Evolutionary conservation across 2,329 filamentous ascomycete species (phyloP), one percentile per base, ranked within the genome.

Genomic region (Fusarium sp.): DNA sequence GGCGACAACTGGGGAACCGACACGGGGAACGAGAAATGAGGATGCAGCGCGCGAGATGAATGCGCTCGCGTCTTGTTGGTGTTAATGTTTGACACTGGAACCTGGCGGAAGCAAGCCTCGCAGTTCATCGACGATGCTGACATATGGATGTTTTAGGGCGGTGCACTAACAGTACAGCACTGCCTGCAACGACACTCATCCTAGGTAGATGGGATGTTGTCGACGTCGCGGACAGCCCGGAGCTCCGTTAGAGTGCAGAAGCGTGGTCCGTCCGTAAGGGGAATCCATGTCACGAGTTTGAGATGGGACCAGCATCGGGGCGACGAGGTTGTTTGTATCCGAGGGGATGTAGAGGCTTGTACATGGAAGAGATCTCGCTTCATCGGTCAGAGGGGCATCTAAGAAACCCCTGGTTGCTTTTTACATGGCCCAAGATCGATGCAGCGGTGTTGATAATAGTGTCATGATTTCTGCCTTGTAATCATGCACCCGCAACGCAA

Each of bases 201-300:
- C 72, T 59, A 73, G 66, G 59, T 43, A 37, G 65, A 77, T 76
- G 66, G 73, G 68, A 76, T 67, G 73, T 77, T 76, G 73, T 65
- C 73, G 60, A 68, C 67, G 73, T 67, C 64, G 71, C 74, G 71
- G 72, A 41, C 73, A 68, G 57, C 64, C 63, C 64, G 63, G 67
- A 67, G 67, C 71, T 70, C 75, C 73, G 67, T 77, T 67, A 54
- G 64, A 73, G 56, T 76, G 71, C 76, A 78, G 76, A 72, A 70
- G 68, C 71, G 68, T 76, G 68, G 70, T 65, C 20, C 39, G 41
- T 54, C 59, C 25, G 60, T 63, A 57, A 45, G 67, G 71, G 68
- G 59, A 52, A 71, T 64, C 76, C 75, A 76, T 78, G 71, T 63
- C 58, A 66, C 45, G 50, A 72, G 68, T 69, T 66, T 69, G 59